These are phyloP conservation scores for Coix lacrymajobi DNA, from an alignment of 176 grass and related monocot species.

Conservation along the genomic window DNA sequence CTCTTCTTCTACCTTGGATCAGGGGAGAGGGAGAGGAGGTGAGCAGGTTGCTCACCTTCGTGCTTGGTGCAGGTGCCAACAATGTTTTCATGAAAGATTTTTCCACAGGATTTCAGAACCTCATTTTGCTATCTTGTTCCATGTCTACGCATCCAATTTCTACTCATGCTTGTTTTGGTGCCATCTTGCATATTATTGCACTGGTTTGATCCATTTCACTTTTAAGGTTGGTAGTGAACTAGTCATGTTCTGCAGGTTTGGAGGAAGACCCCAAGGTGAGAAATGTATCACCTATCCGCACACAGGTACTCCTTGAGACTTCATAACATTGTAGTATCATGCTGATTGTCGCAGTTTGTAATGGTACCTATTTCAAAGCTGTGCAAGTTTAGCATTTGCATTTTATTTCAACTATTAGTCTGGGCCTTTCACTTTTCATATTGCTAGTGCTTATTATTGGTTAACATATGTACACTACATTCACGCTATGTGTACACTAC, in stretches of 20 bases:
- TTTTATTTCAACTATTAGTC: too few species aligned
- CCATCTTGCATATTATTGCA: not conserved
- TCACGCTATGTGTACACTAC: not conserved
- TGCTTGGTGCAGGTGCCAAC: too few species aligned
- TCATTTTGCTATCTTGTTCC: not conserved
- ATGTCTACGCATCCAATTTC: too few species aligned
- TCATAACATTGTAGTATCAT: not conserved
- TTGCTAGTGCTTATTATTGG: not conserved
- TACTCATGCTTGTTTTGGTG: not conserved
- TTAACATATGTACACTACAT: not conserved
- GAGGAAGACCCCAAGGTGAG: not conserved
- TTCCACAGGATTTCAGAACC: not conserved
- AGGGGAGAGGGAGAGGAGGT: too few species aligned
- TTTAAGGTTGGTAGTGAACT: not conserved
- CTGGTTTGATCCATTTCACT: not conserved
- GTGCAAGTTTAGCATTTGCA: not conserved
- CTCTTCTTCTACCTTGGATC: too few species aligned
- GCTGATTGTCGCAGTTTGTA: not conserved
- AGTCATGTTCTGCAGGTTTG: not conserved
- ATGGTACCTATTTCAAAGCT: not conserved
- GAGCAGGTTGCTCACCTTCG: too few species aligned
- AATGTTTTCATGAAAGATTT: too few species aligned
- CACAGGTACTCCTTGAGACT: not conserved
- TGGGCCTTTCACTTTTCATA: not conserved
- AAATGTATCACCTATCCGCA: not conserved